Evolutionary conservation across 2,329 filamentous ascomycete genomes (phyloP).

Genomic region (Hymenoscyphus occultus): DNA sequence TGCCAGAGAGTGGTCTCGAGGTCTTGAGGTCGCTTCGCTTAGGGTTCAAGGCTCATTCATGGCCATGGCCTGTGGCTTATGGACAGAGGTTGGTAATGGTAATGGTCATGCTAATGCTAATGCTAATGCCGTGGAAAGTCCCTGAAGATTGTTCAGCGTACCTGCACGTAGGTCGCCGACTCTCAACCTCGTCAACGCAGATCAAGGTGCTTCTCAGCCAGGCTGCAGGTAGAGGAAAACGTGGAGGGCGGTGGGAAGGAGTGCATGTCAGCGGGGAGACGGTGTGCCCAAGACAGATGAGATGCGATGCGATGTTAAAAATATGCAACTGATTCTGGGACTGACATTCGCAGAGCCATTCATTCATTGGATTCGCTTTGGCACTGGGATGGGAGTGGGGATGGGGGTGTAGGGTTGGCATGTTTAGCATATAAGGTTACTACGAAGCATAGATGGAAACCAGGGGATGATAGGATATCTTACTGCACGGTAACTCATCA

Average conservation of each 20-base stretch:
- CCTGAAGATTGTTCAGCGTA: neutral
- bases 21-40: too few species aligned
- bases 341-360: too few species aligned
- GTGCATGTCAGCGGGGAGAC: neutral
- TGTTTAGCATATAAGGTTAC: too few species aligned
- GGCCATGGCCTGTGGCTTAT: neutral
- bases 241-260: neutral
- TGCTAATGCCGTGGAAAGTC: neutral
- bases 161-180: neutral
- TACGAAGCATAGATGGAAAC: too few species aligned
- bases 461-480: too few species aligned
- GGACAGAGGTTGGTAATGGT: neutral
- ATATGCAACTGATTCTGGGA: too few species aligned
- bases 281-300: neutral
- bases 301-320: neutral
- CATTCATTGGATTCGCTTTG: too few species aligned
- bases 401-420: too few species aligned
- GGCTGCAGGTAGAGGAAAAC: neutral
- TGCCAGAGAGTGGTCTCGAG: neutral
- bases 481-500: too few species aligned
- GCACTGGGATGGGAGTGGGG: too few species aligned
- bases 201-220: neutral
- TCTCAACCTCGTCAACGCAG: neutral
- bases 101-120: too few species aligned
- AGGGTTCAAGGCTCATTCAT: too few species aligned